A percentile compares a stretch with the other conserved stretches of the same genome.
phyloP scores from a whole-genome alignment of 441 rosid genomes.

The Melastoma candidum region DNA sequence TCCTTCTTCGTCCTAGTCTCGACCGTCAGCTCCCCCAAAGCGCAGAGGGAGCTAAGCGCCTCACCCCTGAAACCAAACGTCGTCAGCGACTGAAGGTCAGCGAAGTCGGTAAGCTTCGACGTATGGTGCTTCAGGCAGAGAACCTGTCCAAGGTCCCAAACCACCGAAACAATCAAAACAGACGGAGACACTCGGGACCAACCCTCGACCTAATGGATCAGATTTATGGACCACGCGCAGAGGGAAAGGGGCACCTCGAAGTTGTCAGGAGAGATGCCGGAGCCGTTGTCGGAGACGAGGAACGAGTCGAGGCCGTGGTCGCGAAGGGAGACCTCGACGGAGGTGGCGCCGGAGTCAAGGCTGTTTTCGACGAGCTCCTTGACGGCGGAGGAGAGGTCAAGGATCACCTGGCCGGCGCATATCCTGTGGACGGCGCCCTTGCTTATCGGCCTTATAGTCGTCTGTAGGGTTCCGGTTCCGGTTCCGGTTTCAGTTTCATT shows the following conservation, averaged over 20 bases:
- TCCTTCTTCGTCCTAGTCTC: constrained; percentile 78
- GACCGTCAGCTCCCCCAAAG: constrained; percentile 67
- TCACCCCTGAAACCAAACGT: constrained; percentile 97
- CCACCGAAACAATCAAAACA: constrained; percentile 2
- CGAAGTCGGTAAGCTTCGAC: constrained; percentile 72
- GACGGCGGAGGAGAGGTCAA: constrained; percentile 85
- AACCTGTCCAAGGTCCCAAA: constrained; percentile 29
- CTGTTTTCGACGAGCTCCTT: constrained; percentile 97
- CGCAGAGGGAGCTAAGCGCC: constrained; percentile 94
- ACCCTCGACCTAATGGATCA: background rate
- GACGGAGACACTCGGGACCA: background rate
- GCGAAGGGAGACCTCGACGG: constrained; percentile 67
- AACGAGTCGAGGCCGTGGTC: constrained; percentile 76
- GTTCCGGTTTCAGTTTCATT: no score
- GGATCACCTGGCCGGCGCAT: constrained; percentile 88
- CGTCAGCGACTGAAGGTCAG: constrained; percentile 63
- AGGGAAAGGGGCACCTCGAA: constrained; percentile 47
- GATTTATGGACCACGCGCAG: no score
- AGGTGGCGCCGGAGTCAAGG: constrained; percentile 90
- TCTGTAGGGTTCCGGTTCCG: background rate
- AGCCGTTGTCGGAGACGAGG: constrained; percentile 94
- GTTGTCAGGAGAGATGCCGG: constrained; percentile 73
- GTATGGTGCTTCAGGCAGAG: constrained; percentile 92
- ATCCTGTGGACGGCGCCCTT: constrained; percentile 67
- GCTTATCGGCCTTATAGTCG: constrained; percentile 57